Conservation (phyloP, 2,329 filamentous ascomycete genomes). For the Xylariaceae sp. region DNA sequence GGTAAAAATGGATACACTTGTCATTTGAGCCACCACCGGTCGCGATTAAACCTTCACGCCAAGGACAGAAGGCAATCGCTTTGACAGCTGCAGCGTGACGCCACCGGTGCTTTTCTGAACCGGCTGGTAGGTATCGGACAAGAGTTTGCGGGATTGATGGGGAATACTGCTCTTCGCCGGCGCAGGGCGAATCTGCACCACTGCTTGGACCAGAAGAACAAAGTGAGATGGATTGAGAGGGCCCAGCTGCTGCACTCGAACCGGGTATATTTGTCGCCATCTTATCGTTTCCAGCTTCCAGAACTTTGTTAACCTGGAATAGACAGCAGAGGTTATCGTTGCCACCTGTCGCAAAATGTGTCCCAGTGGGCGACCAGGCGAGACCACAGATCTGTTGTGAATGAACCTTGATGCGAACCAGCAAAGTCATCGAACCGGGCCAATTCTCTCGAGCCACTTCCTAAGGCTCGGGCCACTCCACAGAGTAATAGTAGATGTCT, state of each 20-base stretch:
- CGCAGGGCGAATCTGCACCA: background rate
- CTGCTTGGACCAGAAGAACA: background rate
- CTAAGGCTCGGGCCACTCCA: constrained; percentile 79
- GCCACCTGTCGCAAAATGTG: constrained; percentile 82
- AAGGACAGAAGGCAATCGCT: constrained; percentile 95
- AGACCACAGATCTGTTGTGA: constrained; percentile 91
- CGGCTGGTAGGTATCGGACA: constrained; percentile 56
- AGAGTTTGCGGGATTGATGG: constrained; percentile 20
- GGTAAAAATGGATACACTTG: constrained; percentile 94
- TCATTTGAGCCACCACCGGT: constrained; percentile 94
- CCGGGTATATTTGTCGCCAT: constrained; percentile 1
- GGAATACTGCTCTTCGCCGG: constrained; percentile 11
- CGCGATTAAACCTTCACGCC: constrained; percentile 85
- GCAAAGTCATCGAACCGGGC: constrained; percentile 77
- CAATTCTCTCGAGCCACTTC: constrained; percentile 70
- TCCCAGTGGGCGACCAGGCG: constrained; percentile 81
- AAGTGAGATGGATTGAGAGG: background rate
- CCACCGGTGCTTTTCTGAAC: constrained; percentile 74
- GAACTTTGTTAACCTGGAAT: constrained; percentile 71
- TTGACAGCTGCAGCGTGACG: constrained; percentile 88
- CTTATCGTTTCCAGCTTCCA: constrained; percentile 35
- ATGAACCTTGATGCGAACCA: constrained; percentile 79
- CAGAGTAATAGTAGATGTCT: constrained; percentile 82
- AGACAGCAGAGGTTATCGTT: constrained; percentile 92
- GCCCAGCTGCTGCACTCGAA: background rate